These are phyloP conservation scores for Dactylellina leptospora DNA, from an alignment of 2,329 filamentous ascomycete species.

Conservation along the genomic window DNA sequence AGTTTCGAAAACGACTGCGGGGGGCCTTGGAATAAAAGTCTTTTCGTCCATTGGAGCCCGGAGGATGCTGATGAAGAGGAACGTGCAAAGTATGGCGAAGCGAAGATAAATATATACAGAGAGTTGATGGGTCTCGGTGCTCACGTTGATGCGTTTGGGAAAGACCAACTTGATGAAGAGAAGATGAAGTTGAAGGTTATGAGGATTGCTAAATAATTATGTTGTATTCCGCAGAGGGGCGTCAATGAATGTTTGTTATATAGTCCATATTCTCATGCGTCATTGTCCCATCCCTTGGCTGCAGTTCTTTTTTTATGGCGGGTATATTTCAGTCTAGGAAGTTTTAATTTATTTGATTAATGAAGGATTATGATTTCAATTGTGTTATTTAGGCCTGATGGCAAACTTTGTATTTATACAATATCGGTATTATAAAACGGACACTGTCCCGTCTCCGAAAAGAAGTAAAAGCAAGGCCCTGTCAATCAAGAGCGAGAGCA, in stretches of 20 bases:
- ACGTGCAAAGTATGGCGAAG: conserved; percentile 11
- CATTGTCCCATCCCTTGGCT: no score
- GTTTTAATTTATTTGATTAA: not conserved
- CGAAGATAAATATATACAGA: not conserved
- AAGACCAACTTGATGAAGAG: not conserved
- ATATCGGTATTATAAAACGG: not conserved
- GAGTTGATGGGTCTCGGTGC: conserved; percentile 4
- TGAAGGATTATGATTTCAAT: not conserved
- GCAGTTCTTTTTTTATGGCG: no score
- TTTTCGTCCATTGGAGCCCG: conserved; percentile 24
- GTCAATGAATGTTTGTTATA: no score
- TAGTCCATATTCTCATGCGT: no score
- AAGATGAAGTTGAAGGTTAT: conserved; percentile 1
- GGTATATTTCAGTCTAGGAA: not conserved
- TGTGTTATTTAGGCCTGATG: not conserved
- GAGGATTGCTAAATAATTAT: not conserved
- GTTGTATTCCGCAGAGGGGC: no score
- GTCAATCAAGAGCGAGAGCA: not conserved
- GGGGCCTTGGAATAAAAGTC: not conserved
- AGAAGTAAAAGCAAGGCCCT: not conserved
- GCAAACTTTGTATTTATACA: not conserved
- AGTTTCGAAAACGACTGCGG: conserved; percentile 15
- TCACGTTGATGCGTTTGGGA: conserved; percentile 8
- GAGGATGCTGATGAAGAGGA: not conserved
- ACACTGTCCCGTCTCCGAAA: not conserved